Conservation (phyloP, 768 basidiomycete genomes). For the Plicaturopsis crispa region DNA sequence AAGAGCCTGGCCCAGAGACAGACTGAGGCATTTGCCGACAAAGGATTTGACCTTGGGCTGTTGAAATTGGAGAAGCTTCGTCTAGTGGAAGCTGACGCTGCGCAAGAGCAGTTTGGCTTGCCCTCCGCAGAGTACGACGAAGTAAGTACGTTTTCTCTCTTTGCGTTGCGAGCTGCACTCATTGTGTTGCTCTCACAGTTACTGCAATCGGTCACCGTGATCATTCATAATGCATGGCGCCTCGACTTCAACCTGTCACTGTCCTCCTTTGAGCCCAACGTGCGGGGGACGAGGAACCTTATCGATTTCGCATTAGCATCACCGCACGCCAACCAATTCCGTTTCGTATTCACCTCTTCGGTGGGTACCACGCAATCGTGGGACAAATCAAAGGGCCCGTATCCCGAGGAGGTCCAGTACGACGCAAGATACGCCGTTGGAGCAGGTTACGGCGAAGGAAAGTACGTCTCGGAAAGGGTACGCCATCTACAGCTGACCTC, state of each 20-base stretch:
- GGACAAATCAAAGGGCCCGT: conserved; percentile 16
- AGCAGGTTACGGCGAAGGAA: conserved; percentile 28
- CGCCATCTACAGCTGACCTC: conserved; percentile 5
- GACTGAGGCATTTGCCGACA: conserved; percentile 12
- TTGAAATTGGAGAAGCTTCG: conserved; percentile 16
- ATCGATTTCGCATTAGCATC: conserved; percentile 25
- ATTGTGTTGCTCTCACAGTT: too few relatives aligned
- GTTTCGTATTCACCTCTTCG: conserved; percentile 34
- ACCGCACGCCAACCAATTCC: conserved; percentile 15
- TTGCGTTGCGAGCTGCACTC: background rate
- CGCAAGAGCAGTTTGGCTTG: conserved; percentile 11
- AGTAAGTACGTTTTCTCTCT: conserved; percentile 4
- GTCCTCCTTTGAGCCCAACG: conserved; percentile 26
- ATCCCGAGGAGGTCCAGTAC: conserved; percentile 18
- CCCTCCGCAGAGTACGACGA: conserved; percentile 9
- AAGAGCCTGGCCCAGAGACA: too few relatives aligned
- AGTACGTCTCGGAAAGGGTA: conserved; percentile 29
- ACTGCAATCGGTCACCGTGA: conserved; percentile 15
- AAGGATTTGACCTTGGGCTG: conserved; percentile 4
- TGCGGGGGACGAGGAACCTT: conserved; percentile 24
- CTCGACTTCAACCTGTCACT: conserved; percentile 34
- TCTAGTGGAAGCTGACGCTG: conserved; percentile 13
- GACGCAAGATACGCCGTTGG: conserved; percentile 21
- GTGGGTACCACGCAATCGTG: conserved; percentile 23
- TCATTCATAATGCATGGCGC: conserved; percentile 32